phyloP scores from a whole-genome alignment of 2,329 filamentous ascomycete genomes.

The Aureobasidium sp. region DNA sequence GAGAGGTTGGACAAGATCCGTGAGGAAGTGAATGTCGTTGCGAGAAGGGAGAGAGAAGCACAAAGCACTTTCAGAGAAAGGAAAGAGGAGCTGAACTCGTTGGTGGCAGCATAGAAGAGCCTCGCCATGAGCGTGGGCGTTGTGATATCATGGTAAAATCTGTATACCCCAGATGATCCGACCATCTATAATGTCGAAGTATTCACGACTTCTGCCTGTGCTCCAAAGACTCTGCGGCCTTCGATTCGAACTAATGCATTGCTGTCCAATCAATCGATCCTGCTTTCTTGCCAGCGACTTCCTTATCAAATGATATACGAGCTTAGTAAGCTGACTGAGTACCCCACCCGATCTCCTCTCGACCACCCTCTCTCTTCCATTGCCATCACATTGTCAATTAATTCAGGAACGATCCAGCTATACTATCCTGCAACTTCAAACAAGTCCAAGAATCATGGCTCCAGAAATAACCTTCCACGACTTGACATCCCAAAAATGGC shows the following conservation, averaged over 20 bases:
- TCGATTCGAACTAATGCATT: neutral
- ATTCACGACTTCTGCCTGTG: too few relatives aligned
- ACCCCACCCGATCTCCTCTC: neutral
- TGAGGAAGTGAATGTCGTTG: slow-evolving; percentile 77
- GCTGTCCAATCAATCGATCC: neutral
- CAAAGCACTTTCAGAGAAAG: slow-evolving; percentile 75
- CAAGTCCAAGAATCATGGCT: neutral
- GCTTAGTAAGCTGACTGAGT: neutral
- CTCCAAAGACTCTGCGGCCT: too few relatives aligned
- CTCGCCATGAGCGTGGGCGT: neutral
- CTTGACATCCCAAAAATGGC: neutral
- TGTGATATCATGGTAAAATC: neutral
- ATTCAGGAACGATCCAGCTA: neutral
- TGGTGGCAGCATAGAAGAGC: slow-evolving; percentile 33
- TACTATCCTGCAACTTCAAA: too few relatives aligned
- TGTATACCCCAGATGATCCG: neutral
- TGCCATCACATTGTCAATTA: neutral
- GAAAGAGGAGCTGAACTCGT: slow-evolving; percentile 67
- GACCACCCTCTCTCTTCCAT: neutral
- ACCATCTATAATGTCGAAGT: too few relatives aligned
- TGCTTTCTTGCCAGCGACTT: neutral
- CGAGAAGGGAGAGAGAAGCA: slow-evolving; percentile 76
- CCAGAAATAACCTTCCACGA: slow-evolving; percentile 10
- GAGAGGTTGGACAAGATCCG: slow-evolving; percentile 67
- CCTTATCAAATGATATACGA: neutral